phyloP scores from a whole-genome alignment of 768 basidiomycete species.

The Pisolithus tinctorius region DNA sequence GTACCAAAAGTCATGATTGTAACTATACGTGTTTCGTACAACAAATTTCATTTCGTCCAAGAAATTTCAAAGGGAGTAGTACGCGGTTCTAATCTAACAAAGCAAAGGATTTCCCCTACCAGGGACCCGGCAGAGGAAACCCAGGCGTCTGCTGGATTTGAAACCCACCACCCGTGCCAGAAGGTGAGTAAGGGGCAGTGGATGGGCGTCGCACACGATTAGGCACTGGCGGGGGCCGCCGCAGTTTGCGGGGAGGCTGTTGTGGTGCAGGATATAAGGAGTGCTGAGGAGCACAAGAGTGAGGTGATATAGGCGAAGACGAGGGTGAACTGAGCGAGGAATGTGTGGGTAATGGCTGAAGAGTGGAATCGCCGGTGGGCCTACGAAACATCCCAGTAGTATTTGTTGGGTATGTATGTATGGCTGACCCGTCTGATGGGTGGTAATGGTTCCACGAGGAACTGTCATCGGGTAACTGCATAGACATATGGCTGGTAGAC shows the following conservation, averaged over 20 bases:
- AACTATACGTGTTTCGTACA: neutral
- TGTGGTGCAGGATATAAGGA: neutral
- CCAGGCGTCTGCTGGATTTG: neutral
- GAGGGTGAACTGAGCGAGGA: neutral
- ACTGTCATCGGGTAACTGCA: no score
- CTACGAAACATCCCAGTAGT: neutral
- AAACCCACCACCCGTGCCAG: neutral
- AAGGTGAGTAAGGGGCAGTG: neutral
- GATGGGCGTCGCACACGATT: neutral
- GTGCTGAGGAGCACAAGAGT: neutral
- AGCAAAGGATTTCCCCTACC: neutral
- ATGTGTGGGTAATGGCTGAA: neutral
- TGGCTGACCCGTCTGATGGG: no score
- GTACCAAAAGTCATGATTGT: neutral
- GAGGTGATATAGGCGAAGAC: neutral
- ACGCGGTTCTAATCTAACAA: no score
- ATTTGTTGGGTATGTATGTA: neutral
- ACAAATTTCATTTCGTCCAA: no score
- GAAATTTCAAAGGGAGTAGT: no score
- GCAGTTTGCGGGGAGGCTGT: neutral
- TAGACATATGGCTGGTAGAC: no score
- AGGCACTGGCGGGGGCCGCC: neutral
- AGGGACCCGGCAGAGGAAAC: neutral
- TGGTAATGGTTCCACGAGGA: no score
- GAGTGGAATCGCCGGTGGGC: neutral